phyloP scores from a whole-genome alignment of 2,329 filamentous ascomycete genomes.

The Diaporthe destruens region DNA sequence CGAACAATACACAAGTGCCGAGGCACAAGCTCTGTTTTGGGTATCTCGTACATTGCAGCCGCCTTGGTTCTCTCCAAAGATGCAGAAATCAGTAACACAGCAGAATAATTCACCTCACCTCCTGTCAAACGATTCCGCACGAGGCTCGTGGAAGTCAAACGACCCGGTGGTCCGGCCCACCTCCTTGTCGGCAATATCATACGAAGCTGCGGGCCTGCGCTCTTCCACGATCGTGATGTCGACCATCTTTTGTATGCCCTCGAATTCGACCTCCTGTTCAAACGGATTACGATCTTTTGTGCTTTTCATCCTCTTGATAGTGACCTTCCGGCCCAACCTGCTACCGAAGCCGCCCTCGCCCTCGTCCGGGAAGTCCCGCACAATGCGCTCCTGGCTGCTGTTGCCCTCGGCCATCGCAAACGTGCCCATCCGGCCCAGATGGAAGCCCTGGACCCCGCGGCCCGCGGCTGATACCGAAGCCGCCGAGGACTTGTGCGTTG shows the following conservation, averaged over 20 bases:
- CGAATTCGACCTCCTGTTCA: background rate
- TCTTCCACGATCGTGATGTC: conserved; percentile 37
- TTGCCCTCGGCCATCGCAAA: conserved; percentile 26
- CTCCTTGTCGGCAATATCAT: conserved; percentile 16
- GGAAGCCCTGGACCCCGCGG: background rate
- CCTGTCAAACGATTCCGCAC: background rate
- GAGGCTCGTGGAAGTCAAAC: conserved; percentile 20
- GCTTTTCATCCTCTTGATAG: background rate
- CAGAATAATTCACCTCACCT: background rate
- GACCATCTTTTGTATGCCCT: conserved; percentile 33
- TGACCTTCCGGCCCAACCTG: conserved; percentile 21
- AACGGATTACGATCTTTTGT: background rate
- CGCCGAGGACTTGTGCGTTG: background rate
- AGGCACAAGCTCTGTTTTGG: conserved; percentile 13
- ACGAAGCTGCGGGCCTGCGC: background rate
- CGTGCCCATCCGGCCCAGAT: conserved; percentile 21
- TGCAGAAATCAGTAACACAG: background rate
- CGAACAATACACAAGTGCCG: background rate
- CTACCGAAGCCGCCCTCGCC: conserved; percentile 7
- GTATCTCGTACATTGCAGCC: conserved; percentile 16
- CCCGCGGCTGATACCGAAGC: background rate
- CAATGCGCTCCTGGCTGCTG: conserved; percentile 31
- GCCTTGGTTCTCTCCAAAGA: background rate
- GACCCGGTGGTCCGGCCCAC: conserved; percentile 4
- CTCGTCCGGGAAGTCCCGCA: background rate